These are phyloP conservation scores for Fistulinella prunicolor DNA, from an alignment of 768 basidiomycete species.

Conservation along the genomic window DNA sequence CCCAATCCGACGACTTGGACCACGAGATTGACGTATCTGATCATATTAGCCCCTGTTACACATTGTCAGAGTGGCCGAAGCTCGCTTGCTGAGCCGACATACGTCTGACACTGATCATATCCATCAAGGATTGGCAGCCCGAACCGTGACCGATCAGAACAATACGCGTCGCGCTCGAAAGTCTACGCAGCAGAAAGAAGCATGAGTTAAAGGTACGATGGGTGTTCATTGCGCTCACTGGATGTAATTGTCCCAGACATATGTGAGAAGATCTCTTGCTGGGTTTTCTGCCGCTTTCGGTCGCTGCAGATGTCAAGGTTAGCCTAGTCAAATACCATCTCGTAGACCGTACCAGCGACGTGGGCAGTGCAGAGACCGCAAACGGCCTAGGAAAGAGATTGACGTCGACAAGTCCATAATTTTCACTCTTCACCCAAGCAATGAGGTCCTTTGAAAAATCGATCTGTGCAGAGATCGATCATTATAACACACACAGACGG, in stretches of 20 bases:
- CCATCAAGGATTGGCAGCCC: constrained; percentile 73
- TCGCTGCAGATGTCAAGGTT: constrained; percentile 28
- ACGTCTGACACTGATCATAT: constrained; percentile 73
- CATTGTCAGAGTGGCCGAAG: not conserved
- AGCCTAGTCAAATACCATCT: not conserved
- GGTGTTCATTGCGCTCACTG: constrained; percentile 52
- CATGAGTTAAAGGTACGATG: not conserved
- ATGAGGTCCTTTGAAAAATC: constrained; percentile 82
- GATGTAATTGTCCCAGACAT: constrained; percentile 96
- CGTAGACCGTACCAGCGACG: constrained; percentile 29
- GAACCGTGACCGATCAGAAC: constrained; percentile 86
- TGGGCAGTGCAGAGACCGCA: constrained; percentile 24
- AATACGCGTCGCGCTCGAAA: constrained; percentile 69
- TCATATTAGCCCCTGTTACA: constrained; percentile 46
- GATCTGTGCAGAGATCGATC: constrained; percentile 51
- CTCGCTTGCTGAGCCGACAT: constrained; percentile 17
- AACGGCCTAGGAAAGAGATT: constrained; percentile 73
- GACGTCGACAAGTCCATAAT: constrained; percentile 79
- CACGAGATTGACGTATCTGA: constrained; percentile 63
- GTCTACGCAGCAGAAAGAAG: constrained; percentile 38
- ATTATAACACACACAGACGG: not conserved
- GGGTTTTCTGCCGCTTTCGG: constrained; percentile 43
- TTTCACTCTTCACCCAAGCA: constrained; percentile 64
- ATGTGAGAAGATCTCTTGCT: constrained; percentile 61
- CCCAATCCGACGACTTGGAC: constrained; percentile 76